These are phyloP conservation scores for Breynia disticha DNA, from an alignment of 441 rosid species.

Conservation along the genomic window DNA sequence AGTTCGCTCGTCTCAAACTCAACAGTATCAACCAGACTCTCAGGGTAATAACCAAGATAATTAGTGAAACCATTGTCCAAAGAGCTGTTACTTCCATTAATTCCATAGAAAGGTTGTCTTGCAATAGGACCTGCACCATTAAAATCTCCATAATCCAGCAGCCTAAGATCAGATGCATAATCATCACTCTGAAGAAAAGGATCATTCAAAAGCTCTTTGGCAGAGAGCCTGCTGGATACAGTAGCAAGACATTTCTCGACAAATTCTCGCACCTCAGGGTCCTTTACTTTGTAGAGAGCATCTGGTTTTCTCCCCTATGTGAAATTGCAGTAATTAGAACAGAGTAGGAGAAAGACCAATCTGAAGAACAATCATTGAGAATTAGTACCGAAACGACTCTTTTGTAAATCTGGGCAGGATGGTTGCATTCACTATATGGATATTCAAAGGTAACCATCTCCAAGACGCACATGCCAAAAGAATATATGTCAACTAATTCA, in stretches of 20 bases:
- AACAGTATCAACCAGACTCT: slow-evolving; percentile 28
- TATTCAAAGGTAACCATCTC: slow-evolving; percentile 95
- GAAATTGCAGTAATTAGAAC: not conserved
- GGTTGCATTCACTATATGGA: slow-evolving; percentile 86
- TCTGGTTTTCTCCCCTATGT: slow-evolving; percentile 80
- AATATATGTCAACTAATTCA: slow-evolving; percentile 85
- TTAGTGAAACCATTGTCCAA: slow-evolving; percentile 26
- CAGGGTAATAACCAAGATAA: slow-evolving; percentile 21
- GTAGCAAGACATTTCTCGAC: slow-evolving; percentile 83
- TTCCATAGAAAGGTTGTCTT: slow-evolving; percentile 34
- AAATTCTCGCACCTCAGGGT: slow-evolving; percentile 54
- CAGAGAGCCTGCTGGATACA: slow-evolving; percentile 66
- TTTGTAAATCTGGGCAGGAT: slow-evolving; percentile 94
- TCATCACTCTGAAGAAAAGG: slow-evolving; percentile 61
- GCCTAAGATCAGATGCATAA: slow-evolving; percentile 41
- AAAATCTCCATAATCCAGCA: slow-evolving; percentile 35
- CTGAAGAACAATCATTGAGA: not conserved
- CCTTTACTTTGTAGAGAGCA: slow-evolving; percentile 57
- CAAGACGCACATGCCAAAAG: slow-evolving; percentile 92
- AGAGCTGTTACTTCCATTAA: slow-evolving; percentile 13
- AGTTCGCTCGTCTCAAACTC: slow-evolving; percentile 40
- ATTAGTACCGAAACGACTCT: slow-evolving; percentile 67
- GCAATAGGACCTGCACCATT: slow-evolving; percentile 26
- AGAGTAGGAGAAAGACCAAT: slow-evolving; percentile 7
- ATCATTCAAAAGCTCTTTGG: slow-evolving; percentile 65